These are phyloP conservation scores for Picea engelmannii DNA, from an alignment of 83 land plant species.

Conservation along the genomic window DNA sequence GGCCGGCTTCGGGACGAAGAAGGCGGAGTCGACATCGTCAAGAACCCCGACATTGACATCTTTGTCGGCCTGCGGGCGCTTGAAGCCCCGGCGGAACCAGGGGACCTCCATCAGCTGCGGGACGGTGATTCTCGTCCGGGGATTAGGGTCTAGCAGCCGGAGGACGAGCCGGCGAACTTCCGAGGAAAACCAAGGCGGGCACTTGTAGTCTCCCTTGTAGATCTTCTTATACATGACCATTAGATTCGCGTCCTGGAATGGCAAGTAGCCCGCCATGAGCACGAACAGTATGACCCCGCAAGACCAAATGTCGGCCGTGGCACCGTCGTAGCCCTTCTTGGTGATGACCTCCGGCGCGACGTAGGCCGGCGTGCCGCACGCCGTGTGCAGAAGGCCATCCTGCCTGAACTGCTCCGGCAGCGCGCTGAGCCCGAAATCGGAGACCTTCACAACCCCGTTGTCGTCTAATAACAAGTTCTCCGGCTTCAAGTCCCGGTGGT, in stretches of 20 bases:
- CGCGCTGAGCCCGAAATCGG: conserved; percentile 38
- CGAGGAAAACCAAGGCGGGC: conserved; percentile 69
- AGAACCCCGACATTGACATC: background rate
- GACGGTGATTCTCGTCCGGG: conserved; percentile 37
- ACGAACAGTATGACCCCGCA: conserved; percentile 78
- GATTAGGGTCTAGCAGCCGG: conserved; percentile 50
- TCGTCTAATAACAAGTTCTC: conserved; percentile 62
- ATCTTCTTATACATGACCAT: conserved; percentile 79
- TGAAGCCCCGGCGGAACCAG: conserved; percentile 48
- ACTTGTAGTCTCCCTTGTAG: conserved; percentile 57
- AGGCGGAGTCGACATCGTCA: background rate
- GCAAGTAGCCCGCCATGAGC: conserved; percentile 61
- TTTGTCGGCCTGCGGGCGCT: background rate
- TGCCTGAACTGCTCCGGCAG: conserved; percentile 53
- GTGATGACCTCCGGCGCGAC: conserved; percentile 55
- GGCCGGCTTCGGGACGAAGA: conserved; percentile 24
- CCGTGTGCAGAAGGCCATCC: conserved; percentile 54
- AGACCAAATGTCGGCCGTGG: conserved; percentile 72
- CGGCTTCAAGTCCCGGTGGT: conserved; percentile 64
- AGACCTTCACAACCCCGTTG: conserved; percentile 21
- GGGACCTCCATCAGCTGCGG: conserved; percentile 35
- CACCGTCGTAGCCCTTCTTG: conserved; percentile 73
- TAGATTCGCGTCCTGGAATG: conserved; percentile 75
- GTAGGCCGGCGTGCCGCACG: conserved; percentile 63
- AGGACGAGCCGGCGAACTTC: conserved; percentile 42